phyloP scores from a whole-genome alignment of 345 rosid genomes.

The Euphorbia tirucalli region DNA sequence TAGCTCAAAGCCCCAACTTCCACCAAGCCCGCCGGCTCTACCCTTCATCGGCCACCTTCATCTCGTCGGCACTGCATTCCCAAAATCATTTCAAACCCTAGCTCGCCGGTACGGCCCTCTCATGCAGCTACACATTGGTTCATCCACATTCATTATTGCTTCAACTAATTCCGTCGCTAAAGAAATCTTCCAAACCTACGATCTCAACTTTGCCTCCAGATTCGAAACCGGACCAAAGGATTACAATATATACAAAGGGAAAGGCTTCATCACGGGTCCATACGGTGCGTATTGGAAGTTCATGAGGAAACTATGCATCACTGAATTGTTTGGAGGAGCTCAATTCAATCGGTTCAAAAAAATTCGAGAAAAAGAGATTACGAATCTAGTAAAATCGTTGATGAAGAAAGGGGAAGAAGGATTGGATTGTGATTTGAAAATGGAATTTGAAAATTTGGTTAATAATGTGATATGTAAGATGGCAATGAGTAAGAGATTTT shows the following conservation, averaged over 20 bases:
- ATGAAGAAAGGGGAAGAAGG: background rate
- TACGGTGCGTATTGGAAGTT: constrained; percentile 16
- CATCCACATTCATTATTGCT: constrained; percentile 3
- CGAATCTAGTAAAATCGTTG: background rate
- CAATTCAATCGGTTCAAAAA: constrained; percentile 3
- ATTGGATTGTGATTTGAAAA: constrained; percentile 11
- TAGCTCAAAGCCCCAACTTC: constrained; percentile 9
- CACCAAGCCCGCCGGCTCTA: constrained; percentile 41
- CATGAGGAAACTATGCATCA: constrained; percentile 18
- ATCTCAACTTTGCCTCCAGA: constrained; percentile 4
- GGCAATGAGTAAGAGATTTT: constrained; percentile 55
- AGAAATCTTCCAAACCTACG: constrained; percentile 16
- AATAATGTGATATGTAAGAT: constrained; percentile 53
- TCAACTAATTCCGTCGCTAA: constrained; percentile 10
- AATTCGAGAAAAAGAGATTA: constrained; percentile 8
- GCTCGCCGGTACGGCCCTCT: constrained; percentile 16
- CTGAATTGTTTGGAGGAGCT: background rate
- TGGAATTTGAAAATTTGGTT: constrained; percentile 13
- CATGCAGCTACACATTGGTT: constrained; percentile 6
- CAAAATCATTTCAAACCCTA: constrained; percentile 12
- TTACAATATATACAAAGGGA: background rate
- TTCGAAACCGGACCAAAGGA: background rate
- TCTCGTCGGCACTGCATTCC: constrained; percentile 26
- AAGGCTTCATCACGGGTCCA: constrained; percentile 2
- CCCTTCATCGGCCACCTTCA: constrained; percentile 49